A percentile compares a stretch with the other conserved stretches of the same genome.
Evolutionary conservation across 2,329 filamentous ascomycete genomes (phyloP).

Genomic region (Cladophialophora carrionii): DNA sequence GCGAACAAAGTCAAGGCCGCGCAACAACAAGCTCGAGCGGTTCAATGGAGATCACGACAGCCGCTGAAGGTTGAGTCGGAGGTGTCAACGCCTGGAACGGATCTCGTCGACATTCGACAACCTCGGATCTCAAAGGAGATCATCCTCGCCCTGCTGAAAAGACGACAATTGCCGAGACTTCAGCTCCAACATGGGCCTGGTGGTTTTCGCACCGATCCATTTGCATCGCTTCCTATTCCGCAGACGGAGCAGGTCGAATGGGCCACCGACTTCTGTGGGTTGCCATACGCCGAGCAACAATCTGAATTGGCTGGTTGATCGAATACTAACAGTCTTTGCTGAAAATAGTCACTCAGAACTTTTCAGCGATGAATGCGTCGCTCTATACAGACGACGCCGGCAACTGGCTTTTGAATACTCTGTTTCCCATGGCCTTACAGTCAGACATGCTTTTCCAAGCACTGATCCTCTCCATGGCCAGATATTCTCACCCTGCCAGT

Average conservation of each 20-base stretch:
- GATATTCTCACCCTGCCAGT: constrained; percentile 7
- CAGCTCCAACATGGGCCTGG: background rate
- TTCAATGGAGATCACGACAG: constrained; percentile 8
- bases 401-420: constrained; percentile 8
- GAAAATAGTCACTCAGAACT: constrained; percentile 9
- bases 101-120: background rate
- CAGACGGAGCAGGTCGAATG: constrained; percentile 12
- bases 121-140: background rate
- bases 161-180: constrained; percentile 1
- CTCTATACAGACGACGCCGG: constrained; percentile 7
- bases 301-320: background rate
- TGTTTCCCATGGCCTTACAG: constrained; percentile 16
- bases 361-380: constrained; percentile 12
- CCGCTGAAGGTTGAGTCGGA: constrained; percentile 6
- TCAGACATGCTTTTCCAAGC: constrained; percentile 12
- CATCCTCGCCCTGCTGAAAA: constrained; percentile 10
- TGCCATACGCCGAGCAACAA: background rate
- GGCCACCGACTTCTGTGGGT: constrained; percentile 17
- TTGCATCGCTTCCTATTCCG: constrained; percentile 10
- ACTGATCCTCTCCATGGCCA: constrained; percentile 16
- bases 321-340: background rate
- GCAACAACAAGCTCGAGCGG: background rate
- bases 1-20: constrained; percentile 12
- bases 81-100: background rate
- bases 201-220: constrained; percentile 9